phyloP scores from a whole-genome alignment of 2,329 filamentous ascomycete genomes.

The Fusarium nematophilum region DNA sequence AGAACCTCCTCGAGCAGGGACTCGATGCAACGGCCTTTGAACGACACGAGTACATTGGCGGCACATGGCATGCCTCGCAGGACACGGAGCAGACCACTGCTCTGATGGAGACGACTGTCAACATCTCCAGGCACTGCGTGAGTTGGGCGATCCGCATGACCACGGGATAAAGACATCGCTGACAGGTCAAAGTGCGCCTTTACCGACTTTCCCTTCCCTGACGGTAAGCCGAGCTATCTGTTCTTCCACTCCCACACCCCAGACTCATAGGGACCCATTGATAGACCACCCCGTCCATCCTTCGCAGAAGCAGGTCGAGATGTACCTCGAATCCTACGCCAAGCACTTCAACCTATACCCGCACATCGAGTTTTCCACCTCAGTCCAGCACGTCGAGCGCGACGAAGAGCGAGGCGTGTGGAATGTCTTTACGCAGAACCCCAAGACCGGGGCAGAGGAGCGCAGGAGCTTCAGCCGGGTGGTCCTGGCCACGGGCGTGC shows the following conservation, averaged over 20 bases:
- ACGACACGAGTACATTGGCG: constrained; percentile 53
- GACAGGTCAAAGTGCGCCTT: constrained; percentile 41
- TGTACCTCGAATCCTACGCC: constrained; percentile 49
- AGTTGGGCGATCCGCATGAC: not conserved
- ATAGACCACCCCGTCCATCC: constrained; percentile 41
- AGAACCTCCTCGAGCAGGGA: constrained; percentile 57
- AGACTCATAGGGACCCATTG: not conserved
- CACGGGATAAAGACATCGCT: not conserved
- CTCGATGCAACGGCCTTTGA: constrained; percentile 57
- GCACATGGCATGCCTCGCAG: constrained; percentile 55
- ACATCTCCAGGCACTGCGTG: constrained; percentile 48
- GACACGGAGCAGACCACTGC: constrained; percentile 50
- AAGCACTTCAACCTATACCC: constrained; percentile 45
- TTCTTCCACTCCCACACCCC: not conserved
- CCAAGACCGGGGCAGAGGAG: constrained; percentile 32
- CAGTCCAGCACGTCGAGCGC: constrained; percentile 41
- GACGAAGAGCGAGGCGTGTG: constrained; percentile 43
- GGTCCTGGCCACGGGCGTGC: constrained; percentile 50
- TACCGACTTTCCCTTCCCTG: constrained; percentile 50
- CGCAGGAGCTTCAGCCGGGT: constrained; percentile 50
- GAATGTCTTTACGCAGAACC: constrained; percentile 43
- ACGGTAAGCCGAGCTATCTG: constrained; percentile 25
- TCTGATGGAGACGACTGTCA: constrained; percentile 45
- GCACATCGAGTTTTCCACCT: constrained; percentile 44
- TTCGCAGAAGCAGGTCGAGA: constrained; percentile 42